phyloP scores from a whole-genome alignment of 192 early-diverging fungal species.

The Rhizoclosmatium sp. region DNA sequence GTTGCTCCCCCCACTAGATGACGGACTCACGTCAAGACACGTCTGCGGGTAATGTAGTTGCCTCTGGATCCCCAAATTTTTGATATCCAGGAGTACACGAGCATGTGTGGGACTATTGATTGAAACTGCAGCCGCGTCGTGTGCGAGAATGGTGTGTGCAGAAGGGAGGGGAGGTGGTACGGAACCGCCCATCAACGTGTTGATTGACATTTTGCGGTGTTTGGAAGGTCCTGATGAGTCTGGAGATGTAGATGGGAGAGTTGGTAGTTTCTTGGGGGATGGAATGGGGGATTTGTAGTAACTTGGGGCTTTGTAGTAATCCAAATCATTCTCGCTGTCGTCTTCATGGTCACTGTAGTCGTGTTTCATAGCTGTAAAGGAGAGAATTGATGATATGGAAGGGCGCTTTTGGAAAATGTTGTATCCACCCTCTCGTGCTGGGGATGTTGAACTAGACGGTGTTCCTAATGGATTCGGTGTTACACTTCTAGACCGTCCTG shows the following conservation, averaged over 20 bases:
- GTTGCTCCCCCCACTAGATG: not conserved
- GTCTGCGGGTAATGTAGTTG: not conserved
- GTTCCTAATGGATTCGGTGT: too few relatives aligned
- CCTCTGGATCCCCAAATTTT: not conserved
- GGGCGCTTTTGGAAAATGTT: conserved; percentile 32
- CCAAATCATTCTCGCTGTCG: not conserved
- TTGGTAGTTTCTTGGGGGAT: not conserved
- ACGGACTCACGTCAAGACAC: not conserved
- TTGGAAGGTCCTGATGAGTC: not conserved
- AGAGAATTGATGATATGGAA: conserved; percentile 27
- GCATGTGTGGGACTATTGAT: conserved; percentile 3
- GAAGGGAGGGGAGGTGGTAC: conserved; percentile 1
- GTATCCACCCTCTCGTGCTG: not conserved
- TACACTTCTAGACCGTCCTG: too few relatives aligned
- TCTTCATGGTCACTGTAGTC: not conserved
- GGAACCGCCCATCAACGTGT: not conserved
- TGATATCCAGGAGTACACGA: not conserved
- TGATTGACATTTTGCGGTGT: conserved; percentile 5
- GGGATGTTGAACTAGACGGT: not conserved
- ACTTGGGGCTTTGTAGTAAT: not conserved
- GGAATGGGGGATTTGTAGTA: not conserved
- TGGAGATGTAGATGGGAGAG: not conserved
- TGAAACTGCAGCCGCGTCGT: not conserved
- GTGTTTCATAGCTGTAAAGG: conserved; percentile 6
- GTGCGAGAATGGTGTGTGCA: conserved; percentile 17